These are phyloP conservation scores for Limtongia smithiae DNA, from an alignment of 805 yeast species.

Conservation along the genomic window DNA sequence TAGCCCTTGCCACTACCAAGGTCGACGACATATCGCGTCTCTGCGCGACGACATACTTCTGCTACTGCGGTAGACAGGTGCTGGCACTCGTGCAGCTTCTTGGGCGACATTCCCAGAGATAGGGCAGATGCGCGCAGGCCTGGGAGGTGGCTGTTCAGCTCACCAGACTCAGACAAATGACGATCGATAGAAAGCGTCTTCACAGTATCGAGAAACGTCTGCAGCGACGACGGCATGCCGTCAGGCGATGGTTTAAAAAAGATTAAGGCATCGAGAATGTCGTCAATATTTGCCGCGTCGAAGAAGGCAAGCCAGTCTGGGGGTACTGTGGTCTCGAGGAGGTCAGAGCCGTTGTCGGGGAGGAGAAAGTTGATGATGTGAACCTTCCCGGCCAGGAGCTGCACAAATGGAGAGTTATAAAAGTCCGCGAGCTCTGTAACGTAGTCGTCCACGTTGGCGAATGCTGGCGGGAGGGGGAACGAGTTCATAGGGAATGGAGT, in stretches of 20 bases:
- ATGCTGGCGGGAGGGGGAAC: constrained; percentile 25
- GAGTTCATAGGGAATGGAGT: not conserved
- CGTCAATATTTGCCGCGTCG: constrained; percentile 15
- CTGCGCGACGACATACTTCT: constrained; percentile 5
- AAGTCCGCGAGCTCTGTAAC: constrained; percentile 10
- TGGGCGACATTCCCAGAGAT: constrained; percentile 30
- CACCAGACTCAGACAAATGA: not conserved
- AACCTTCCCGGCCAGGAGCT: constrained; percentile 15
- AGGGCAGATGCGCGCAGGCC: constrained; percentile 12
- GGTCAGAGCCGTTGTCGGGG: constrained; percentile 11
- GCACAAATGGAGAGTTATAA: constrained; percentile 25
- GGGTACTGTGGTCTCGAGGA: constrained; percentile 15
- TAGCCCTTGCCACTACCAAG: constrained; percentile 33
- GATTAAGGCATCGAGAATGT: constrained; percentile 16
- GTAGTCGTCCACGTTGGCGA: constrained; percentile 19
- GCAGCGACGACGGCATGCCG: not conserved
- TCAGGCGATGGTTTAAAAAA: not conserved
- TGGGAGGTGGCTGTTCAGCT: not conserved
- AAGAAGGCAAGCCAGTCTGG: constrained; percentile 23
- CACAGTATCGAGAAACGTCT: not conserved
- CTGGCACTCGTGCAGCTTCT: constrained; percentile 30
- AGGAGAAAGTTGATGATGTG: constrained; percentile 27
- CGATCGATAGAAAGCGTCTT: constrained; percentile 16
- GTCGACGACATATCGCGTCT: constrained; percentile 25
- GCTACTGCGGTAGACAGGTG: constrained; percentile 16